Evolutionary conservation across 495 filamentous ascomycete genomes (phyloP).

Genomic region (Elasticomyces elasticus): DNA sequence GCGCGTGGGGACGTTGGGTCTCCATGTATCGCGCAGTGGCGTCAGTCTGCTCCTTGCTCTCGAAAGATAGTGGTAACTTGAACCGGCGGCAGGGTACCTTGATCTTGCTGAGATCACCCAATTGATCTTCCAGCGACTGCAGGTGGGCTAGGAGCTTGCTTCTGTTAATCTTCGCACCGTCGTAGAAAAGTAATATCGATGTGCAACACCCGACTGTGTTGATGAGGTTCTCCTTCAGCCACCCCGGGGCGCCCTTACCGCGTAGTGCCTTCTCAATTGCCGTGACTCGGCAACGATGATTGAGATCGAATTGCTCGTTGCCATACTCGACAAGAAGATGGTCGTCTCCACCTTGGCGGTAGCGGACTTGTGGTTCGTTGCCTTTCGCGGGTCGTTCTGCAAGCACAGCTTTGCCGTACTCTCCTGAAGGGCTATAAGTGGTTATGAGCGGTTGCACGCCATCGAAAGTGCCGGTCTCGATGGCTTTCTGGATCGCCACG

Average conservation of each 20-base stretch:
- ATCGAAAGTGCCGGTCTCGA: slow-evolving; percentile 21
- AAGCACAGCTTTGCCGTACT: slow-evolving; percentile 32
- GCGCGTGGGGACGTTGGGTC: slow-evolving; percentile 47
- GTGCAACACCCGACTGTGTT: slow-evolving; percentile 41
- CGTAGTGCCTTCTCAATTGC: slow-evolving; percentile 37
- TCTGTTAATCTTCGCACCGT: slow-evolving; percentile 35
- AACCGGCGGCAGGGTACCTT: slow-evolving; percentile 45
- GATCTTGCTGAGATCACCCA: slow-evolving; percentile 30
- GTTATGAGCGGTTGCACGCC: slow-evolving; percentile 24
- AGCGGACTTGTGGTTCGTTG: slow-evolving; percentile 37
- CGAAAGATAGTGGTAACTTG: slow-evolving; percentile 46
- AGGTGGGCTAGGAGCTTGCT: slow-evolving; percentile 26
- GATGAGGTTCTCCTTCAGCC: slow-evolving; percentile 34
- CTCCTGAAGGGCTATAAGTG: slow-evolving; percentile 11
- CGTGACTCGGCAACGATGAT: slow-evolving; percentile 42
- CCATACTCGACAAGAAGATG: slow-evolving; percentile 48
- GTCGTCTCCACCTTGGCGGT: slow-evolving; percentile 48
- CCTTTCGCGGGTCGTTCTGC: slow-evolving; percentile 33
- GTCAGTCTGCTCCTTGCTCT: slow-evolving; percentile 39
- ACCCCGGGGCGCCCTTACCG: slow-evolving; percentile 26
- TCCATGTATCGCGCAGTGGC: slow-evolving; percentile 47
- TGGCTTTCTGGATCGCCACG: slow-evolving; percentile 25
- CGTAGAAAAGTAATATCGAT: slow-evolving; percentile 42
- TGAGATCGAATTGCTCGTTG: slow-evolving; percentile 39
- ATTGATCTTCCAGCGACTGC: slow-evolving; percentile 25